These are phyloP conservation scores for Aquilaria sinensis DNA, from an alignment of 345 rosid genomes.

Conservation along the genomic window DNA sequence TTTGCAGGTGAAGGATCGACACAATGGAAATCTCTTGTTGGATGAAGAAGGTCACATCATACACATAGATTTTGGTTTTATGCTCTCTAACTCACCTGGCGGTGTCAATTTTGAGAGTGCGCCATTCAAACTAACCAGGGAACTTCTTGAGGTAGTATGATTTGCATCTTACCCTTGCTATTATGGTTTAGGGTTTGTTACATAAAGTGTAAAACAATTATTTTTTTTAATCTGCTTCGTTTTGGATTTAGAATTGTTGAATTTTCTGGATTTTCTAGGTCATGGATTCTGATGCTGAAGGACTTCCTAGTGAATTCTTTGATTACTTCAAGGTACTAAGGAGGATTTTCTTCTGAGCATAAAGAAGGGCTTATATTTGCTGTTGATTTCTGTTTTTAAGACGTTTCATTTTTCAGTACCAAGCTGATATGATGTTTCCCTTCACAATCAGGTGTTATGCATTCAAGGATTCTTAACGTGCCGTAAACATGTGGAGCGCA, in stretches of 20 bases:
- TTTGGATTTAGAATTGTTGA: constrained; percentile 1
- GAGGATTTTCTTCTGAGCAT: constrained; percentile 3
- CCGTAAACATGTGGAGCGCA: constrained; percentile 95
- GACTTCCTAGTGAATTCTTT: constrained; percentile 98
- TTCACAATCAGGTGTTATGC: constrained; percentile 67
- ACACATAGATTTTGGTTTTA: constrained; percentile 98
- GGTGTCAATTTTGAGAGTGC: constrained; percentile 99
- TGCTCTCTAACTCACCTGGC: constrained; percentile 99
- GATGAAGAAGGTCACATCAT: constrained; percentile 99
- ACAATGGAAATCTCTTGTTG: constrained; percentile 89
- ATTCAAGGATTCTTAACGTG: constrained; percentile 98
- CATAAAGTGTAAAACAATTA: constrained; percentile 5
- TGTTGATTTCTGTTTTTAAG: background rate
- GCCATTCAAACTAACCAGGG: constrained; percentile 97
- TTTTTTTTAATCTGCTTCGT: constrained; percentile 11
- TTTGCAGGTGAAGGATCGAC: constrained; percentile 86
- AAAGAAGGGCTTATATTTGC: background rate
- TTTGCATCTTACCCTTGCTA: constrained; percentile 1
- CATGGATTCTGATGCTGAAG: constrained; percentile 99
- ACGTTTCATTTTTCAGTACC: constrained; percentile 3
- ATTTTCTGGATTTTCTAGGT: constrained; percentile 39
- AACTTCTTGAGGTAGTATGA: constrained; percentile 87
- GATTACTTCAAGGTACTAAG: constrained; percentile 89
- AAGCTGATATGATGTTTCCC: constrained; percentile 6
- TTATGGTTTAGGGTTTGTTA: background rate